Conservation (phyloP, 2,329 filamentous ascomycete species). For the Botrytis fabae region DNA sequence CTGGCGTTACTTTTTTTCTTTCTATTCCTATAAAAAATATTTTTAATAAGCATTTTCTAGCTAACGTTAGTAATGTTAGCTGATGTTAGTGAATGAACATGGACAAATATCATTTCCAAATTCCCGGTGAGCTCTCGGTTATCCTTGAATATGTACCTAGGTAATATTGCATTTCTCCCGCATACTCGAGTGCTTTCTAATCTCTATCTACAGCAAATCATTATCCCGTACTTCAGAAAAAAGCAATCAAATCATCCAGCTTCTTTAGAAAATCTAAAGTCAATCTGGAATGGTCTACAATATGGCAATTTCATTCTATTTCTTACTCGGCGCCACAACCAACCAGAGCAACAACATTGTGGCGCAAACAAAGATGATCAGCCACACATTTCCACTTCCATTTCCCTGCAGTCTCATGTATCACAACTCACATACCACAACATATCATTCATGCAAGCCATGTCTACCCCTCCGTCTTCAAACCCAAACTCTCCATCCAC, state of each 20-base stretch:
- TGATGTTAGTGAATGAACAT: not conserved
- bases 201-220: not conserved
- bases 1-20: not conserved
- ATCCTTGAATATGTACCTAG: not conserved
- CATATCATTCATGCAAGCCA: too few relatives aligned
- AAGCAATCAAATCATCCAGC: too few relatives aligned
- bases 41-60: not conserved
- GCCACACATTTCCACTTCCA: not conserved
- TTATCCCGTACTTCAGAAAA: accelerated
- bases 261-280: not conserved
- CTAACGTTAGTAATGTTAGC: not conserved
- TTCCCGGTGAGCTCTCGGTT: not conserved
- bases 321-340: not conserved
- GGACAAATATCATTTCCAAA: not conserved
- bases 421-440: not conserved
- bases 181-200: not conserved
- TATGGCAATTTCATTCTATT: not conserved
- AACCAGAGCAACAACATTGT: not conserved
- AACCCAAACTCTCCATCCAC: not conserved
- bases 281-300: not conserved
- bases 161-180: not conserved
- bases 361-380: not conserved
- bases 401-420: not conserved
- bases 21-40: not conserved
- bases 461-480: too few relatives aligned